Base-by-base conservation (phyloP, 306 rosid species). In the Spatholobus suberectus region DNA sequence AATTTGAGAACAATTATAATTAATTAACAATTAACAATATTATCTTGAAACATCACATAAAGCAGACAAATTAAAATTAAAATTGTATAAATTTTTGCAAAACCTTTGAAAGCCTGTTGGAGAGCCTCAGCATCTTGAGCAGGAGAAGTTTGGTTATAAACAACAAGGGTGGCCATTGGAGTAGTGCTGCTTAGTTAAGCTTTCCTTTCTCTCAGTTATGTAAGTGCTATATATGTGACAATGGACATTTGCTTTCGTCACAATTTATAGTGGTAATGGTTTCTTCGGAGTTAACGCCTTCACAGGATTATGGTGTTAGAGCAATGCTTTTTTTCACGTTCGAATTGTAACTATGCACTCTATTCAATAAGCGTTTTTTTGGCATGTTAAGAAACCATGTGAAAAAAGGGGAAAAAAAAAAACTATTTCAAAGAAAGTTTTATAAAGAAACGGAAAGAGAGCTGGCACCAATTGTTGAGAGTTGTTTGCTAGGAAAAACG, bases 41-140 rank as follows among this genome's bases (percentile, higher is more conserved):
- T 23, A 51, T 18, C 7, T 5, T 21, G 11, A 21, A 49, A 20
- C 40, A 35, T 20, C 1, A 75, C 3, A 52, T 24, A 63, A 37
- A 32, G 8, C 26, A 76, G 13, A 65, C 0, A 62, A 41, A 21
- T 40, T 5, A 27, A 70, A 34, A 49, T 69, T 21, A 6, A 41
- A 67, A 38, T 11, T 18, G 35, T 37, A 13, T 0, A 55, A 78
- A 27, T 37, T 41, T 20, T 1, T 59, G 29, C 23, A 1, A 7
- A 67, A 93, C 95, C 94, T 91, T 87, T 77, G 85, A 88, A 90
- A 32, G 97, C 90, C 66, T 87, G 82, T 51, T 18, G 32, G 8
- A 93, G 95, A 81, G 90, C 89, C 70, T 93, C 90, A 55, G 96
- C 94, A 72, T 93, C 97, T 80, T 91, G 84, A 58, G 54, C 63